A percentile compares a stretch with the other conserved stretches of the same genome.
Conservation (phyloP, 257 asterid genomes). For the Osmanthus fragrans region DNA sequence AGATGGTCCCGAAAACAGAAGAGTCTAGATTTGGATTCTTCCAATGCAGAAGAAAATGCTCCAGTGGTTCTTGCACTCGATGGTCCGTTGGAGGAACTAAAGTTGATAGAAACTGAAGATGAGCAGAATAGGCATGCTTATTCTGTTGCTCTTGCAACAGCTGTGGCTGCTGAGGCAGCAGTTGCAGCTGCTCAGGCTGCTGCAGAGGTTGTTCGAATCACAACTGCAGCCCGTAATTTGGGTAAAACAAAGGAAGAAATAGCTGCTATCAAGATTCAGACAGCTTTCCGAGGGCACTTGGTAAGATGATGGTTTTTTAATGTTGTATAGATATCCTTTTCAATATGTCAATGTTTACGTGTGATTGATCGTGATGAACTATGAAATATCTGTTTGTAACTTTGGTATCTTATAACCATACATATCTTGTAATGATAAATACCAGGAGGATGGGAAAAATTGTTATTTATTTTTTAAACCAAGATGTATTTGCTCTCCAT, state of each 20-base stretch:
- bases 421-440: not conserved
- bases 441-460: not conserved
- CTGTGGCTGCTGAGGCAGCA: slow-evolving; percentile 89
- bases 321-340: not conserved
- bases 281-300: slow-evolving; percentile 75
- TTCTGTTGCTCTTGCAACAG: slow-evolving; percentile 73
- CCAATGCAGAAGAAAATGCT: slow-evolving; percentile 39
- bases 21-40: slow-evolving; percentile 35
- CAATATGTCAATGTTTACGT: too few species aligned
- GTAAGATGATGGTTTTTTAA: slow-evolving; percentile 34
- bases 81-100: slow-evolving; percentile 39
- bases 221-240: slow-evolving; percentile 43
- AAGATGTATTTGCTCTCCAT: not conserved
- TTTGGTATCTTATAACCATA: too few species aligned
- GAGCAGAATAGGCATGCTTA: slow-evolving; percentile 68
- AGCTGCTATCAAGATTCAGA: slow-evolving; percentile 71
- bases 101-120: slow-evolving; percentile 59
- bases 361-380: too few species aligned
- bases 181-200: slow-evolving; percentile 87
- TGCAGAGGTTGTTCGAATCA: slow-evolving; percentile 78
- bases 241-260: slow-evolving; percentile 61
- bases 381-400: too few species aligned
- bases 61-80: slow-evolving; percentile 26
- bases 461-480: too few species aligned
- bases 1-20: slow-evolving; percentile 57